A percentile compares a stretch with the other conserved stretches of the same genome.
phyloP scores from a whole-genome alignment of 352 stramenopile species.

The Phytophthora syringae region DNA sequence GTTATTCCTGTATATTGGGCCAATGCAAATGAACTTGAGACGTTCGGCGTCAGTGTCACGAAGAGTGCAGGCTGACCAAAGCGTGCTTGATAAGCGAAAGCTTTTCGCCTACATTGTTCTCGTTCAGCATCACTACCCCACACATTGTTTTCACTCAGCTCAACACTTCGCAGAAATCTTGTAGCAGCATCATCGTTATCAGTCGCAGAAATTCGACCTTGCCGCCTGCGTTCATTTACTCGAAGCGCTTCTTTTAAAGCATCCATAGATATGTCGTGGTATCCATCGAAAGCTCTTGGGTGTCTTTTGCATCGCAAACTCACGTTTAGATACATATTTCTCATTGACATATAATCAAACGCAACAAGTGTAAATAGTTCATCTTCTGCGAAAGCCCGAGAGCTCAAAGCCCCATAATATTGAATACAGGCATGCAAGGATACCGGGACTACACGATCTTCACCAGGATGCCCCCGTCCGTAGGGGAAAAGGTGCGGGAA shows the following conservation, averaged over 20 bases:
- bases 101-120: not conserved
- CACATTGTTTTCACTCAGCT: not conserved
- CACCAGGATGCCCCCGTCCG: not conserved
- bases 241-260: not conserved
- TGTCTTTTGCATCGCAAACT: not conserved
- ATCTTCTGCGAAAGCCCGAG: not conserved
- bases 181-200: no score
- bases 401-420: not conserved
- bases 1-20: not conserved
- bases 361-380: no score
- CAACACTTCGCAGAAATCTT: not conserved
- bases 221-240: not conserved
- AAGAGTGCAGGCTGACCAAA: no score
- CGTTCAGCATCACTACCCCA: not conserved
- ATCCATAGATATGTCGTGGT: not conserved
- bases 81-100: no score
- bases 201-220: not conserved
- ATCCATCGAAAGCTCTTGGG: not conserved
- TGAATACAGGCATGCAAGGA: not conserved
- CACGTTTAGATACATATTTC: not conserved
- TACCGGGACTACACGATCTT: not conserved
- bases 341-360: not conserved
- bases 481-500: not conserved
- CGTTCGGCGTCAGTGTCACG: no score
- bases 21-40: not conserved